Percentiles rank a stretch among this genome's conserved stretches.
phyloP scores from a whole-genome alignment of 78 protist species.

The Speleostelium caveatum region DNA sequence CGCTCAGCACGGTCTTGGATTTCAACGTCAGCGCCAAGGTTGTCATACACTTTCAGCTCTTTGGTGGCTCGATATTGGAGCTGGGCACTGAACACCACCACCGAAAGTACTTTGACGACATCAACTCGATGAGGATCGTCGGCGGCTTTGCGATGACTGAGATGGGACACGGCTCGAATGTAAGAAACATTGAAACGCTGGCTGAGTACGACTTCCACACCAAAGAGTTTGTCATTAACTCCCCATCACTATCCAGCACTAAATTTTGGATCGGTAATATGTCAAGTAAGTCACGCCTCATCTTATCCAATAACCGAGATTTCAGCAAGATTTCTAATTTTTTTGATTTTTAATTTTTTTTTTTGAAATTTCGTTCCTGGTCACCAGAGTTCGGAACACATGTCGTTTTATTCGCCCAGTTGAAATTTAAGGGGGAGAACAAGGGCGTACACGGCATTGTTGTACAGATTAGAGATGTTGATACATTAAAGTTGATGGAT shows the following conservation, averaged over 20 bases:
- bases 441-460: slow-evolving; percentile 72
- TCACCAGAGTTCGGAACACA: slow-evolving; percentile 76
- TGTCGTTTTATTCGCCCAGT: slow-evolving; percentile 35
- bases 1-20: background rate
- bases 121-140: slow-evolving; percentile 43
- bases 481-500: background rate
- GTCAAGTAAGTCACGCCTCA: slow-evolving; percentile 17
- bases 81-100: slow-evolving; percentile 69
- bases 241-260: slow-evolving; percentile 73
- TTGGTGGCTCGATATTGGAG: slow-evolving; percentile 72
- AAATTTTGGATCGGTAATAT: slow-evolving; percentile 81
- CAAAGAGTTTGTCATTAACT: slow-evolving; percentile 70
- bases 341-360: no score
- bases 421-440: slow-evolving; percentile 41
- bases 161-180: slow-evolving; percentile 90
- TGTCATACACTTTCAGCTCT: slow-evolving; percentile 49
- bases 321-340: no score
- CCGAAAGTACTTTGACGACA: slow-evolving; percentile 52
- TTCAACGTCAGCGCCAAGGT: slow-evolving; percentile 23
- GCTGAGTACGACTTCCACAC: slow-evolving; percentile 70
- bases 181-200: slow-evolving; percentile 82
- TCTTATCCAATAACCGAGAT: background rate
- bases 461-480: slow-evolving; percentile 31
- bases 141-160: slow-evolving; percentile 91
- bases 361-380: no score